Conservation (phyloP, 345 rosid genomes). For the Kernera saxatilis region DNA sequence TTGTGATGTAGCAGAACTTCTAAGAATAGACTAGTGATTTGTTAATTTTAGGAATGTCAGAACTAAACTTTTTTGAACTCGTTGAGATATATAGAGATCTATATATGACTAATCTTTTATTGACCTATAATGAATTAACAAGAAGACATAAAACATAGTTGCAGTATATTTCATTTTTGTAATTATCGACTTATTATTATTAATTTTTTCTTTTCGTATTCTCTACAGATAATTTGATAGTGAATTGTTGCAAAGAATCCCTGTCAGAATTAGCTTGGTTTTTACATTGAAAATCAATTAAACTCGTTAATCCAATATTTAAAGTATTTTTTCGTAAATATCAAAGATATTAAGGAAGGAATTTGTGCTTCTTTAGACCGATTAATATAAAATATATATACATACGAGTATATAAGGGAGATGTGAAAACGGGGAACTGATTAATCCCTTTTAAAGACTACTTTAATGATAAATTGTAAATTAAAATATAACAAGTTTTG, state of each 20-base stretch:
- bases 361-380: too few relatives aligned
- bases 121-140: neutral
- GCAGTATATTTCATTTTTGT: neutral
- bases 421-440: conserved; percentile 19
- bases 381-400: neutral
- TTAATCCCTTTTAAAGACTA: conserved; percentile 1
- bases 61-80: too few relatives aligned
- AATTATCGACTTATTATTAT: neutral
- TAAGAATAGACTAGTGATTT: too few relatives aligned
- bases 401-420: neutral
- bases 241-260: neutral
- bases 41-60: too few relatives aligned
- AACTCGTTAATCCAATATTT: conserved; percentile 16
- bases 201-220: neutral
- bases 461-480: conserved; percentile 4
- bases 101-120: neutral
- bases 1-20: too few relatives aligned
- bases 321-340: neutral
- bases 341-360: neutral
- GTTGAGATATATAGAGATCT: too few relatives aligned
- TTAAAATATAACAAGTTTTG: neutral
- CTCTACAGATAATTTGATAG: neutral
- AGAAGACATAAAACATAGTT: neutral
- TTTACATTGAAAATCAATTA: neutral
- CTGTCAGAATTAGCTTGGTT: neutral